Evolutionary conservation across 192 early-diverging fungal genomes (phyloP), one percentile per base, ranked within the genome.

Genomic region (Lunasporangiospora selenospora): DNA sequence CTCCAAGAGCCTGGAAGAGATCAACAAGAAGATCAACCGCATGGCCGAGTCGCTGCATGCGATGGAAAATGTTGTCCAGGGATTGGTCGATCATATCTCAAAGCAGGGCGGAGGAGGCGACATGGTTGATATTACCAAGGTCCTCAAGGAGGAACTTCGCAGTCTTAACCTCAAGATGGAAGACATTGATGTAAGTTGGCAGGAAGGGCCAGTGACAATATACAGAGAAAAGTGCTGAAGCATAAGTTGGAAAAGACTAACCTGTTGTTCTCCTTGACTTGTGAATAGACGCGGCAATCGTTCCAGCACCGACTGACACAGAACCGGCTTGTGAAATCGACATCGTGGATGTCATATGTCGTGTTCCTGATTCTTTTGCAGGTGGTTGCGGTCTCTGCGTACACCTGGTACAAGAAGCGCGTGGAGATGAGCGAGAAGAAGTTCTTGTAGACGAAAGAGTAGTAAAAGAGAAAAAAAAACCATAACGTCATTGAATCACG

Each of bases 41-140:
- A 63, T 73, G 59, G 61, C 49, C 1, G 58, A 59, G 3, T 73
- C 69, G 11, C 4, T 73, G 32, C 69, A 73, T 33, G 69, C 69
- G 2, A 73, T 73, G 69, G 69, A 73, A n/a, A 45, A 10, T 33
- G 69, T 73, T 13, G 69, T 73, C n/a, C 60, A 73, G n/a, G 69
- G 69, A 39, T 23, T 73, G 4, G 69, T 73, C 7, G 61, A 63
- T 13, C 69, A 73, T 49, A 63, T 73, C 23, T 33, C 46, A 37
- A 23, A 58, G 5, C 60, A 73, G 29, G 60, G 61, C 0, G 58
- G 67, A 3, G 40, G 56, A 10, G 21, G 16, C 13, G n/a, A 30
- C 1, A 12, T 13, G 0, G n/a, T 16, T 16, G 69, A 73, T 18
- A 58, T 73, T 18, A 46, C 54, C 39, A 73, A 58, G 37, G 49